Base-by-base conservation (phyloP, 129 eudicot species). In the Smallanthus sonchifolius region DNA sequence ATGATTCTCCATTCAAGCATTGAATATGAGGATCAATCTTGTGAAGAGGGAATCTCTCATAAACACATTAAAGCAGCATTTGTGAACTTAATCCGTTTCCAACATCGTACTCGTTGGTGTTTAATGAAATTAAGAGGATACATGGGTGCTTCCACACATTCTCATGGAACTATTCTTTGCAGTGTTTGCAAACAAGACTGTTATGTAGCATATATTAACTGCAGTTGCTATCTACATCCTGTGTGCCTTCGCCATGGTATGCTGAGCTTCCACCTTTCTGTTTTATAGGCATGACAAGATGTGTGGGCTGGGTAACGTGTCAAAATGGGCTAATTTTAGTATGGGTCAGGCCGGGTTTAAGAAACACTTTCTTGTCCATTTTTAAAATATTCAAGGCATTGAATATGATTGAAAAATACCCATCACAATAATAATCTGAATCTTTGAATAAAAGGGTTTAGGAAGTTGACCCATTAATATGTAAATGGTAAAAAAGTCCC, bases 211-310 rank as follows among this genome's bases (percentile, higher is more conserved):
- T 91, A 86, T 82, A 77, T 88, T 37, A 91, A 85, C 67, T 95
- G 99, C 87, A 81, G 72, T 54, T 95, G 99, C 79, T 81, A 61
- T 71, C 71, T 77, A 14, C 99, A 95, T 77, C 94, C 92, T 19
- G 84, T 95, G 64, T 95, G 99, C 84, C 90, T 95, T 74, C 96
- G 95, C 48, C 99, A 95, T 84, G 91, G 99, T 95, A 94, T 65
- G 80, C 60, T 34, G 47, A 70, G 24, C 45, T 51, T 76, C 55
- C 7, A 51, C 37, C 42, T 39, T 75, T 67, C 44, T 42, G 39
- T 54, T 47, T n/a, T 16, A 56, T 19, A 45, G 70, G 36, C 6
- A 2, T 45, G 24, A 38, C 72, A 66, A 67, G 59, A 68, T 68
- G 65, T 39, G 39, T 16, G 38, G 16, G 0, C 11, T 6, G 68